A percentile compares a stretch with the other conserved stretches of the same genome.
Evolutionary conservation across 2,329 filamentous ascomycete genomes (phyloP).

Genomic region (Talaromyces amestolkiae): DNA sequence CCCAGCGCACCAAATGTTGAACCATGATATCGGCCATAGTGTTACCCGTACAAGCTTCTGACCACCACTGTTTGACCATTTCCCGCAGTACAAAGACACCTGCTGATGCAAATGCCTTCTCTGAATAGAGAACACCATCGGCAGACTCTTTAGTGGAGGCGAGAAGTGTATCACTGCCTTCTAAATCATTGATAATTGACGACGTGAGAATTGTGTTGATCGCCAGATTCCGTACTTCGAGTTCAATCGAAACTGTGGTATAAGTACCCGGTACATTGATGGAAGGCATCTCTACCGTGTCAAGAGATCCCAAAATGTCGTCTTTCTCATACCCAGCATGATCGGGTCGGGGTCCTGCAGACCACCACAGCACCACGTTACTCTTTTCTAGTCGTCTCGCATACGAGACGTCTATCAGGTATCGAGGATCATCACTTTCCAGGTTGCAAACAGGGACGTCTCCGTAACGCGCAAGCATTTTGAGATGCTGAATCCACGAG

Average conservation of each 20-base stretch:
- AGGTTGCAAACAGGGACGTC: slow-evolving; percentile 94
- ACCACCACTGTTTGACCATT: slow-evolving; percentile 99
- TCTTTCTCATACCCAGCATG: slow-evolving; percentile 96
- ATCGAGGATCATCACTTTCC: slow-evolving; percentile 88
- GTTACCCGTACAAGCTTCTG: slow-evolving; percentile 83
- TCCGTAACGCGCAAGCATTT: slow-evolving; percentile 83
- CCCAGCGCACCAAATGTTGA: slow-evolving; percentile 95
- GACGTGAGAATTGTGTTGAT: slow-evolving; percentile 98
- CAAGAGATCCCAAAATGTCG: slow-evolving; percentile 76
- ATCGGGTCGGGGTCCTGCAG: slow-evolving; percentile 77
- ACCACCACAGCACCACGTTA: slow-evolving; percentile 97
- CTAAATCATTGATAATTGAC: slow-evolving; percentile 92
- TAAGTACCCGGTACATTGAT: slow-evolving; percentile 93
- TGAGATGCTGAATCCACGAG: slow-evolving; percentile 85
- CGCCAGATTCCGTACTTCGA: slow-evolving; percentile 88
- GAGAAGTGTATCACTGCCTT: slow-evolving; percentile 83
- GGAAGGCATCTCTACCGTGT: slow-evolving; percentile 85
- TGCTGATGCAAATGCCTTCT: slow-evolving; percentile 89
- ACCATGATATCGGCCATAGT: slow-evolving; percentile 98
- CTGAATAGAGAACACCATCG: slow-evolving; percentile 72
- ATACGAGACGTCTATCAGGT: slow-evolving; percentile 94
- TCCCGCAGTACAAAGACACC: slow-evolving; percentile 87
- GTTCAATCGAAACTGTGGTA: slow-evolving; percentile 91
- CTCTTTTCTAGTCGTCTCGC: slow-evolving; percentile 85
- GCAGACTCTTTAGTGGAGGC: slow-evolving; percentile 66